phyloP scores from a whole-genome alignment of 106 monocot species.

The Narthecium ossifragum region DNA sequence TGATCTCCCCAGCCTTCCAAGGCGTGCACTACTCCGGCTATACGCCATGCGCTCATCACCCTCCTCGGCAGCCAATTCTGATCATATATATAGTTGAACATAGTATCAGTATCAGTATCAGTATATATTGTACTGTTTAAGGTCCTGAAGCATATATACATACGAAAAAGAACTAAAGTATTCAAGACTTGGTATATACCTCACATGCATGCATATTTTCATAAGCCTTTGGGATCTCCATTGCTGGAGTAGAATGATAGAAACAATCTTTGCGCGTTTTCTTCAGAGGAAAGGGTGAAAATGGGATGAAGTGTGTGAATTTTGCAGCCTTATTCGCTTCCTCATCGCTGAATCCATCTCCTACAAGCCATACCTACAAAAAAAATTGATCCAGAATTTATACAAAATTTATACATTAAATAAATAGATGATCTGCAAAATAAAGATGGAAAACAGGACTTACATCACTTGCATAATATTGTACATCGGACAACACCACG shows the following conservation, averaged over 20 bases:
- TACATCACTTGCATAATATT: too few species aligned
- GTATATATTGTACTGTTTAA: neutral
- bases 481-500: conserved; percentile 33
- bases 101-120: neutral
- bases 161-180: too few species aligned
- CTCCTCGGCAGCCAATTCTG: conserved; percentile 93
- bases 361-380: conserved; percentile 57
- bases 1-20: conserved; percentile 51
- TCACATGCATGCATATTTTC: conserved; percentile 77
- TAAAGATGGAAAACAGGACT: too few species aligned
- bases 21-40: conserved; percentile 75
- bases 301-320: conserved; percentile 51
- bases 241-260: conserved; percentile 58
- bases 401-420: neutral
- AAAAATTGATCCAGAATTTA: neutral
- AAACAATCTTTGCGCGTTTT: conserved; percentile 28
- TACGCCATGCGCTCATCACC: conserved; percentile 82
- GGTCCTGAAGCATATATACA: too few species aligned
- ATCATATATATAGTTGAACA: neutral
- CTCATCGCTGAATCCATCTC: conserved; percentile 34
- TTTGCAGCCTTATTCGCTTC: conserved; percentile 37
- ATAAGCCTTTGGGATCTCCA: conserved; percentile 45
- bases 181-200: conserved; percentile 25
- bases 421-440: too few species aligned
- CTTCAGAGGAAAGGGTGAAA: conserved; percentile 57